Evolutionary conservation across 441 rosid genomes (phyloP).

Genomic region (Kokia cookei): DNA sequence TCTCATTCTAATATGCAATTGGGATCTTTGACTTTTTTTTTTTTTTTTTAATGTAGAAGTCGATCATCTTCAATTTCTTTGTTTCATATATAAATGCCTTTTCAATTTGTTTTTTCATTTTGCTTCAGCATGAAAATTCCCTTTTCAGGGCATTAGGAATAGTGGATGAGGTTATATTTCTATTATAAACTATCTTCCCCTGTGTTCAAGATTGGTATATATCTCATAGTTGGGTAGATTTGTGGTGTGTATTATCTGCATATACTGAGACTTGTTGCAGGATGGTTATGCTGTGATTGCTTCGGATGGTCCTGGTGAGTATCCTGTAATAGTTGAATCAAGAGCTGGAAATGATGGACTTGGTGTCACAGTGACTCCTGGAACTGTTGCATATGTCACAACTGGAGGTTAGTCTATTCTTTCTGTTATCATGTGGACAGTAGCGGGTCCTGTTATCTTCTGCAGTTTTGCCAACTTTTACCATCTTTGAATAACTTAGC

Average conservation of each 20-base stretch:
- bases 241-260: neutral
- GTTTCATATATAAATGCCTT: neutral
- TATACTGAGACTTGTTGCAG: conserved; percentile 27
- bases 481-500: neutral
- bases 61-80: neutral
- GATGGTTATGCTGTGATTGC: conserved; percentile 96
- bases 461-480: neutral
- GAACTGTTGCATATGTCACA: conserved; percentile 94
- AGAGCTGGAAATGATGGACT: conserved; percentile 96
- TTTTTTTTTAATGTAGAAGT: neutral
- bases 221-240: neutral
- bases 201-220: neutral
- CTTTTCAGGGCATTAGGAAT: neutral
- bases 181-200: neutral
- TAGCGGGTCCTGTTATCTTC: neutral
- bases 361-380: conserved; percentile 72
- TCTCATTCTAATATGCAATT: neutral
- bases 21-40: neutral
- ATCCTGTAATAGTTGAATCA: conserved; percentile 79
- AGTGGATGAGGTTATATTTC: neutral
- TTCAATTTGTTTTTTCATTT: neutral
- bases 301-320: conserved; percentile 98
- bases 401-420: conserved; percentile 69
- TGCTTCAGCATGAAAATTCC: neutral
- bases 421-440: neutral